Conservation (phyloP, 2,329 filamentous ascomycete genomes). For the Eutypa lata region DNA sequence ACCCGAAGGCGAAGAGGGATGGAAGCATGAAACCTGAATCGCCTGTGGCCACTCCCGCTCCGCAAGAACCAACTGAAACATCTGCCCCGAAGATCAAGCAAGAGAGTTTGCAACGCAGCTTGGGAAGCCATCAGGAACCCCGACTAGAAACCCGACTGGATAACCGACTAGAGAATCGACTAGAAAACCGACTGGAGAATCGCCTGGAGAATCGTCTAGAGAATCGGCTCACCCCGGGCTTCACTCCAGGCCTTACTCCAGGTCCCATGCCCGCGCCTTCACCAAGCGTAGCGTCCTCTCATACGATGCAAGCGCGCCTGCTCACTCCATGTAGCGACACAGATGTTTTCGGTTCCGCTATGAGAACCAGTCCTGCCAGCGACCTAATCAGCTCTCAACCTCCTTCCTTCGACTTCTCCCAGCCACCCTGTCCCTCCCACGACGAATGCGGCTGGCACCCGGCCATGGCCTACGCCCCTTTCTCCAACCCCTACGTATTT, state of each 20-base stretch:
- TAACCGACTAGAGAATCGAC: conserved; percentile 20
- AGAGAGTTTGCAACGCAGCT: conserved; percentile 30
- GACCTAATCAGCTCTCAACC: conserved; percentile 28
- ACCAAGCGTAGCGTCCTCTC: conserved; percentile 21
- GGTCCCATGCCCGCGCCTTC: conserved; percentile 24
- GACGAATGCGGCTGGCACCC: conserved; percentile 25
- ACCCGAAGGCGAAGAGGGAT: conserved; percentile 34
- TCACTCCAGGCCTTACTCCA: conserved; percentile 22
- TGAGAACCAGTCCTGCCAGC: conserved; percentile 29
- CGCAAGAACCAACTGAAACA: conserved; percentile 17
- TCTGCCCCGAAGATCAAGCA: conserved; percentile 34
- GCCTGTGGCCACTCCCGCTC: conserved; percentile 13
- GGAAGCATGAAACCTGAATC: conserved; percentile 39
- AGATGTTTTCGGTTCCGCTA: conserved; percentile 35
- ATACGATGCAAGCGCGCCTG: conserved; percentile 33
- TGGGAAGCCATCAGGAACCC: conserved; percentile 24
- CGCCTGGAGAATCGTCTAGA: conserved; percentile 26
- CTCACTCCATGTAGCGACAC: conserved; percentile 54
- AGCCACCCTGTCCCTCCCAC: conserved; percentile 26
- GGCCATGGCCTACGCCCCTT: conserved; percentile 36
- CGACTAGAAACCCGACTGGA: too few relatives aligned
- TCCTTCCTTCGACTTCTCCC: conserved; percentile 26
- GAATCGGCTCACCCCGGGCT: conserved; percentile 22
- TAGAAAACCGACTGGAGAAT: conserved; percentile 23
- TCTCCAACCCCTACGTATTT: conserved; percentile 38